These are phyloP conservation scores for Avena sativa DNA, from an alignment of 176 grass and related monocot genomes.

Conservation along the genomic window DNA sequence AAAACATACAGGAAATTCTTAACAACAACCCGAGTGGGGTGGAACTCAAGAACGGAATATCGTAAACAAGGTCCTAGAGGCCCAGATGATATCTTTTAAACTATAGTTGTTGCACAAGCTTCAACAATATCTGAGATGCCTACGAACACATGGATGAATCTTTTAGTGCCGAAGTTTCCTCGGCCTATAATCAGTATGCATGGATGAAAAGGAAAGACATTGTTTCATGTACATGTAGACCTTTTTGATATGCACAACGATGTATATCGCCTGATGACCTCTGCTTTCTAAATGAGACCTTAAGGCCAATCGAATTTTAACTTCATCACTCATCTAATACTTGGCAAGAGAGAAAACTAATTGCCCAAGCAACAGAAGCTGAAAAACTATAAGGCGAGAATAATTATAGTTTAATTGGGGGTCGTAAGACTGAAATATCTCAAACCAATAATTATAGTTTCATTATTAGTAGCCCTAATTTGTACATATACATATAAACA, in stretches of 20 bases:
- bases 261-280: constrained; percentile 71
- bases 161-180: constrained; percentile 11
- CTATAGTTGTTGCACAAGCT: constrained; percentile 59
- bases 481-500: no score
- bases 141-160: constrained; percentile 16
- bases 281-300: constrained; percentile 77
- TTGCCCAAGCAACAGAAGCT: constrained; percentile 79
- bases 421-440: constrained; percentile 49
- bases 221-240: constrained; percentile 63
- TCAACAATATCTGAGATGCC: constrained; percentile 88
- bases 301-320: constrained; percentile 86
- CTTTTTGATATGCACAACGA: constrained; percentile 70
- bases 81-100: no score
- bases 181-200: neutral
- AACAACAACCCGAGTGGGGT: neutral
- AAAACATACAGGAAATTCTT: constrained; percentile 50
- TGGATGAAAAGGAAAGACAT: neutral
- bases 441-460: constrained; percentile 44
- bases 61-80: no score
- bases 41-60: no score
- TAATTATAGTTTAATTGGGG: neutral
- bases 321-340: constrained; percentile 64
- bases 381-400: constrained; percentile 76
- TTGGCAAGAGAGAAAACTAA: constrained; percentile 71
- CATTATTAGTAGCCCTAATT: neutral